These are phyloP conservation scores for Phialophora macrospora DNA, from an alignment of 2,329 filamentous ascomycete species.

Conservation along the genomic window DNA sequence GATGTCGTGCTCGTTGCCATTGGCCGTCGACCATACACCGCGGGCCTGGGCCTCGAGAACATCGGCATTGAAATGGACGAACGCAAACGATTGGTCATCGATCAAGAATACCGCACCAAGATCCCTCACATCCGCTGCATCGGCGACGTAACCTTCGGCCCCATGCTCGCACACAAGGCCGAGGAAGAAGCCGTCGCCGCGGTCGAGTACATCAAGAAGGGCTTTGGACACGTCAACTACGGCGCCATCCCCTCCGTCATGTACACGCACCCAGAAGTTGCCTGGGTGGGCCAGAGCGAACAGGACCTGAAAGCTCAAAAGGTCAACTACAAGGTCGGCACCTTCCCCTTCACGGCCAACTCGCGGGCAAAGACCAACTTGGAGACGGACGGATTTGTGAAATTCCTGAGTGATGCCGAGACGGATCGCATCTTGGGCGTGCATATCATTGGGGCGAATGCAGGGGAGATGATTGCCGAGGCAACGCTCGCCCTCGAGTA, in stretches of 20 bases:
- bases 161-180: slow-evolving; percentile 99
- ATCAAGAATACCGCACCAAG: slow-evolving; percentile 98
- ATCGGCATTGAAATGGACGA: slow-evolving; percentile 91
- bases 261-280: slow-evolving; percentile 98
- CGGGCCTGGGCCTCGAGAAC: slow-evolving; percentile 89
- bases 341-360: slow-evolving; percentile 98
- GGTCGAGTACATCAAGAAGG: slow-evolving; percentile 97
- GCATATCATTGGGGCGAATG: slow-evolving; percentile 94
- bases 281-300: slow-evolving; percentile 98
- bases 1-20: slow-evolving; percentile 97
- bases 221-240: slow-evolving; percentile 98
- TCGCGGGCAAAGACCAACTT: slow-evolving; percentile 98
- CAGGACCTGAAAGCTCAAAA: slow-evolving; percentile 89
- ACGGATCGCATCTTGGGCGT: slow-evolving; percentile 94
- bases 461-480: slow-evolving; percentile 99
- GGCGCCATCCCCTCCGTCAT: slow-evolving; percentile 96
- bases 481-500: slow-evolving; percentile 95
- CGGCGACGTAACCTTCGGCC: slow-evolving; percentile 94
- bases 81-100: slow-evolving; percentile 91
- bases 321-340: slow-evolving; percentile 89
- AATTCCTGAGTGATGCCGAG: slow-evolving; percentile 95
- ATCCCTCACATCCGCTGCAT: slow-evolving; percentile 95
- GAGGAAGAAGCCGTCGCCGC: slow-evolving; percentile 97
- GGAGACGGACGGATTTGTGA: slow-evolving; percentile 93
- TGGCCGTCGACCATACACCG: slow-evolving; percentile 91